A percentile compares a stretch with the other conserved stretches of the same genome.
Evolutionary conservation across 176 grass and related monocot species (phyloP).

Genomic region (Aegilops longissima): DNA sequence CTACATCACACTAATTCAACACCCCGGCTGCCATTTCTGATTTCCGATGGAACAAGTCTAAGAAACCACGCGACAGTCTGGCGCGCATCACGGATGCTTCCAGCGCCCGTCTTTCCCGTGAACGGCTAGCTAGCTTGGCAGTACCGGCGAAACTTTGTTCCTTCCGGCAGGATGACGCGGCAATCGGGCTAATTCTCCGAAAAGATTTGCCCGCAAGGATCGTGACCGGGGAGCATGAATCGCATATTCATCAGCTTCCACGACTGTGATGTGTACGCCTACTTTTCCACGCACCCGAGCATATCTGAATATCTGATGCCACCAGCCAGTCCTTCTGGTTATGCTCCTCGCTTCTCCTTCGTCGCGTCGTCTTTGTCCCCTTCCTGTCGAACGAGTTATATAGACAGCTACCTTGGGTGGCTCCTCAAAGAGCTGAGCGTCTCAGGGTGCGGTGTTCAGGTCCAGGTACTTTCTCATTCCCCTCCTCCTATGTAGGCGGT

Average conservation of each 20-base stretch:
- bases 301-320: not conserved
- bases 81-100: not conserved
- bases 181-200: not conserved
- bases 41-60: not conserved
- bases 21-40: not conserved
- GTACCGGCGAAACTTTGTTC: not conserved
- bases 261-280: not conserved
- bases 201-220: not conserved
- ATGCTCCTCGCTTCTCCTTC: not conserved
- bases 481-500: not conserved
- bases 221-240: not conserved
- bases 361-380: not conserved
- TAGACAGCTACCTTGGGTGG: not conserved
- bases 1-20: no score
- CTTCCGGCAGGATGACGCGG: not conserved
- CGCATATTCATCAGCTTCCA: not conserved
- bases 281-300: not conserved
- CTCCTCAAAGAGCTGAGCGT: not conserved
- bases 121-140: not conserved
- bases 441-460: not conserved
- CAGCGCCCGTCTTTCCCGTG: not conserved
- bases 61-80: not conserved
- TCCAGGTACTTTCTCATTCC: conserved; percentile 14
- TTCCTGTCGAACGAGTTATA: not conserved
- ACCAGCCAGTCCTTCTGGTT: not conserved